Base-by-base conservation (phyloP, 768 basidiomycete genomes). In the Crepidotus variabilis region DNA sequence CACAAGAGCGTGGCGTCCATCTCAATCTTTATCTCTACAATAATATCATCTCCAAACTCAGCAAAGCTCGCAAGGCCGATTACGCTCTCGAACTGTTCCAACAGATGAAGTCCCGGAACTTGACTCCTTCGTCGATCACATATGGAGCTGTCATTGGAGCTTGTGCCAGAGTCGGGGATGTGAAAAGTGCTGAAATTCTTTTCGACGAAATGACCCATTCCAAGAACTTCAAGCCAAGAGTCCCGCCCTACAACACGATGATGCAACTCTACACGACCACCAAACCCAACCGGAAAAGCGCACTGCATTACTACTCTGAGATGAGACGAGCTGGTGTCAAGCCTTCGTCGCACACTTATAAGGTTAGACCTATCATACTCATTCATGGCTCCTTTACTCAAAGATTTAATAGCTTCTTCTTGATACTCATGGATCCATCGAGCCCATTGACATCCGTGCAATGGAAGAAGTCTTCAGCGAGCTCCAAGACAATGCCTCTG, bases 201-300 rank as follows among this genome's bases (percentile, higher is more conserved):
- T 99, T 97, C 73, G 66, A 72, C 54, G 94, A 98, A 75, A 98
- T 99, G 97, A 69, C 76, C 0, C 60, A 70, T 46, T 77, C 84
- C 57, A 75, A 71, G 34, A 88, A 87, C 62, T 98, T 94, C 78
- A 88, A 80, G 72, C 88, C 95, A 8, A 80, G 94, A 6, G 86
- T 97, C 0, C 97, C 96, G 18, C 96, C 96, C 0, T 99, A 87
- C 79, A 99, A 99, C 74, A 94, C 90, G 33, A 97, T 99, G 94
- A 98, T 99, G 84, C 97, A 99, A 69, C 78, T 96, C 63, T 94
- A 93, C 72, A 87, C 89, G 50, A 84, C 87, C 54, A 94, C 90
- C n/a, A 91, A 90, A 69, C 96, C 94, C 1, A 87, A 92, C 60
- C 83, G 94, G 52, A 80, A 80, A 23, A 81, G 85, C 48, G 90